Evolutionary conservation across 2,329 filamentous ascomycete species (phyloP), one percentile per base, ranked within the genome.

Genomic region (Lecanicillium sp.): DNA sequence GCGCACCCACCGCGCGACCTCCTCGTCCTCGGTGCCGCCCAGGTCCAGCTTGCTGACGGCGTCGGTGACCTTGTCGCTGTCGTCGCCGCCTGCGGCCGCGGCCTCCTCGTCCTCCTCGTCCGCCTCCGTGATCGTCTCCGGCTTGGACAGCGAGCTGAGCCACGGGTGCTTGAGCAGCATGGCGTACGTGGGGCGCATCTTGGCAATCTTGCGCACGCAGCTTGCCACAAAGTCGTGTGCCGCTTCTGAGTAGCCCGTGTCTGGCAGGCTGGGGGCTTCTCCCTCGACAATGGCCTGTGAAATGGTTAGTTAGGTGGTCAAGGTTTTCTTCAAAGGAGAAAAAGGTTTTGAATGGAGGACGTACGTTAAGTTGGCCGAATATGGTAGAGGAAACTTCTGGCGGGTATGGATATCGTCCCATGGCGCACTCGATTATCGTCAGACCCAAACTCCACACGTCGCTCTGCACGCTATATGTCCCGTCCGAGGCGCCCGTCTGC

Each of bases 331-430:
- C 8, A 29, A 17, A 15, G 36, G n/a, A 37, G 36, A 20, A 9
- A 22, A 12, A 22, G 6, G 22, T 6, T 10, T 39, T 34, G 18
- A 19, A 14, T 10, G 12, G 17, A 17, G 13, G 14, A 79, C 89
- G 80, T 73, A 97, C 92, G 53, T 84, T 94, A 25, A 98, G 71
- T 58, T 98, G 92, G 54, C 87, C 94, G 69, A 98, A 97, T 49
- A 98, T 98, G 55, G 95, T 97, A 58, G 90, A 92, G 49, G 94
- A 97, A 2, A 94, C 92, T 60, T 98, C 92, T 0, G 92, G 90
- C 4, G 92, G 90, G 54, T 98, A 98, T 2, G 92, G 92, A 60
- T 98, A 98, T 51, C 82, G 77, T 33, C 92, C 92, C 70, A 94
- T 79, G 17, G 90, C 90, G 59, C 90, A 97, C 62, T 98, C 92